Conservation (phyloP, 2,329 filamentous ascomycete genomes). For the Penicillium freii region DNA sequence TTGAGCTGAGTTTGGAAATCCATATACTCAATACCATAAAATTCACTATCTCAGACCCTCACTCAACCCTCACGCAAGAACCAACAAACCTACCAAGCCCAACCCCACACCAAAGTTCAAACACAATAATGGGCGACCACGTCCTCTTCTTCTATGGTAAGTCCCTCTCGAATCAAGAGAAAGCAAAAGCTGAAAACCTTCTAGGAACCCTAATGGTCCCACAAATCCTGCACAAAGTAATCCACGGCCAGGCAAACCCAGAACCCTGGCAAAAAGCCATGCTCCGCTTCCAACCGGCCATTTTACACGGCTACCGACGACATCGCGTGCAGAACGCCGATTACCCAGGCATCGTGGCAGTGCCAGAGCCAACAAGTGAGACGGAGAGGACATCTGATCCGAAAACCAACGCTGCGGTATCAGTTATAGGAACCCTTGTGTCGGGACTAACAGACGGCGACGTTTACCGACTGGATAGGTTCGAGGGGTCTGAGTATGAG, state of each 20-base stretch:
- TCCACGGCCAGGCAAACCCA: slow-evolving; percentile 60
- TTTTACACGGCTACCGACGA: slow-evolving; percentile 72
- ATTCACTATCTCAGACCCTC: not conserved
- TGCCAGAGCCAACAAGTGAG: not conserved
- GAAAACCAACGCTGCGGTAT: slow-evolving; percentile 28
- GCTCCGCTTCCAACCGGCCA: slow-evolving; percentile 68
- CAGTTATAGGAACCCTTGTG: slow-evolving; percentile 73
- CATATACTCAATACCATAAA: not conserved
- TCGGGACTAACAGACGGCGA: slow-evolving; percentile 76
- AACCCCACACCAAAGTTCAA: not conserved
- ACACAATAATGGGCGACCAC: slow-evolving; percentile 49
- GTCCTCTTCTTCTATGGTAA: slow-evolving; percentile 65
- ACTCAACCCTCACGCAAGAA: not conserved
- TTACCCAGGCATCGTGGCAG: slow-evolving; percentile 72
- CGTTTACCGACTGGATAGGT: slow-evolving; percentile 70
- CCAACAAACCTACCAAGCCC: not conserved
- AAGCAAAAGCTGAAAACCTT: not conserved
- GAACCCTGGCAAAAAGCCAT: slow-evolving; percentile 52
- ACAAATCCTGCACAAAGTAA: slow-evolving; percentile 80
- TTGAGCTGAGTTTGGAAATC: not conserved
- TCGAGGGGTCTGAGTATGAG: slow-evolving; percentile 75
- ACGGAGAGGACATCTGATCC: not conserved
- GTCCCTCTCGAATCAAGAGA: not conserved
- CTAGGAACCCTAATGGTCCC: slow-evolving; percentile 72
- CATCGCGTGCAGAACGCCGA: slow-evolving; percentile 67